Evolutionary conservation across 441 rosid species (phyloP).

Genomic region (Raphanus hybrid): DNA sequence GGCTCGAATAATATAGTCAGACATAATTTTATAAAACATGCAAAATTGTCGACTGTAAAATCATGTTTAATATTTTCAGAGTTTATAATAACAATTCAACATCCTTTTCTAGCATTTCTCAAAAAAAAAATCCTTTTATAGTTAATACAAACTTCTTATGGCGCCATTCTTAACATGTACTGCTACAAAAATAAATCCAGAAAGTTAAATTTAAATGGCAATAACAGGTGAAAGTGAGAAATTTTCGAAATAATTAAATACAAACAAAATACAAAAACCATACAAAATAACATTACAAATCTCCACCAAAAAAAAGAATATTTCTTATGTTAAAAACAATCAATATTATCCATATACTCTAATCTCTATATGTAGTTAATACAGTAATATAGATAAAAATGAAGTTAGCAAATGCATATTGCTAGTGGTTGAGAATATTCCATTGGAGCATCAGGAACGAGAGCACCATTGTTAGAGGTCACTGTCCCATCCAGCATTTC

Average conservation of each 20-base stretch:
- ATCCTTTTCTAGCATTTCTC: too few relatives aligned
- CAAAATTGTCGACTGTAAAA: too few relatives aligned
- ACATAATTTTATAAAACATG: too few relatives aligned
- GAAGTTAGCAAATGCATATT: not conserved
- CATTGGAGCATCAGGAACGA: not conserved
- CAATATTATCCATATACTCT: not conserved
- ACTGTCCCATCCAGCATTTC: not conserved
- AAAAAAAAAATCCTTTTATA: too few relatives aligned
- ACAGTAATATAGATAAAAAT: not conserved
- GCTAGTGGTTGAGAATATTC: not conserved
- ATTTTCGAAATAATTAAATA: not conserved
- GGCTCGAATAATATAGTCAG: too few relatives aligned
- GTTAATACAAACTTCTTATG: not conserved
- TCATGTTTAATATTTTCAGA: too few relatives aligned
- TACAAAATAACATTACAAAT: not conserved
- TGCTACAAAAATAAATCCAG: constrained; percentile 2
- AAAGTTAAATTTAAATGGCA: not conserved
- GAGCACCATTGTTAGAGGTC: not conserved
- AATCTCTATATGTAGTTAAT: not conserved
- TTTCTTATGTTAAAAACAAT: not conserved
- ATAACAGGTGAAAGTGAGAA: not conserved
- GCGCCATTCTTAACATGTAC: constrained; percentile 7
- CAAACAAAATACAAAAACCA: not conserved
- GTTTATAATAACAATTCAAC: too few relatives aligned
- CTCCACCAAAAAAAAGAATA: not conserved